phyloP scores from a whole-genome alignment of 805 yeast species.

The Metschnikowia henanensis region DNA sequence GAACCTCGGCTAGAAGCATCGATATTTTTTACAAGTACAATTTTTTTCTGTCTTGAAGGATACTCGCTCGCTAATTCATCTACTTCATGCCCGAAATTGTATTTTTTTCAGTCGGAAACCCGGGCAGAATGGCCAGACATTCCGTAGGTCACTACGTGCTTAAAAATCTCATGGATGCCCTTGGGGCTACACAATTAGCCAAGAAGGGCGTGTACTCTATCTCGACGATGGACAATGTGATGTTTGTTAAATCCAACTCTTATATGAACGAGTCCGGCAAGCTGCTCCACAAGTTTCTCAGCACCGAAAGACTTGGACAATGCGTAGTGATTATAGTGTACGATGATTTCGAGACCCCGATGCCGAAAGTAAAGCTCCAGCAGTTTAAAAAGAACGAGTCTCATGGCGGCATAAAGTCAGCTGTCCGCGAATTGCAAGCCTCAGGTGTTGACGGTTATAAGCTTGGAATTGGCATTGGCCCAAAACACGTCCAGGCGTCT shows the following conservation, averaged over 20 bases:
- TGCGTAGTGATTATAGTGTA: conserved; percentile 28
- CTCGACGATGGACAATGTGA: conserved; percentile 23
- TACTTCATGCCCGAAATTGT: conserved; percentile 10
- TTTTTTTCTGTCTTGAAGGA: neutral
- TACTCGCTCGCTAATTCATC: neutral
- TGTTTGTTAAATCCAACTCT: conserved; percentile 35
- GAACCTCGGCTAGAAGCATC: no score
- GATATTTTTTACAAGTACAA: neutral
- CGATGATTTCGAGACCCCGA: conserved; percentile 39
- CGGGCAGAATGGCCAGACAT: conserved; percentile 41
- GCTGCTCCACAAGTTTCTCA: conserved; percentile 27
- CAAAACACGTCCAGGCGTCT: conserved; percentile 37
- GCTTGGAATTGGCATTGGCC: conserved; percentile 43
- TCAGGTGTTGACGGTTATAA: conserved; percentile 22
- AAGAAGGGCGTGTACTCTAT: conserved; percentile 31
- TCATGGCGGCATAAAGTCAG: conserved; percentile 39
- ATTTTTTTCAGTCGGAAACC: conserved; percentile 39
- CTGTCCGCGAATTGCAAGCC: conserved; percentile 16
- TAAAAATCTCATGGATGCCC: conserved; percentile 24
- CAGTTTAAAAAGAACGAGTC: conserved; percentile 37
- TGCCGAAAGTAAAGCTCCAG: conserved; percentile 31
- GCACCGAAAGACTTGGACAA: conserved; percentile 18
- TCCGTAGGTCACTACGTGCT: conserved; percentile 40
- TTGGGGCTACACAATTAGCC: conserved; percentile 29
- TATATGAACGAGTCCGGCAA: conserved; percentile 43